Percentiles rank a stretch among this genome's conserved stretches.
phyloP scores from a whole-genome alignment of 1,284 basidiomycete species.

The Microbotryomycetes sp. region DNA sequence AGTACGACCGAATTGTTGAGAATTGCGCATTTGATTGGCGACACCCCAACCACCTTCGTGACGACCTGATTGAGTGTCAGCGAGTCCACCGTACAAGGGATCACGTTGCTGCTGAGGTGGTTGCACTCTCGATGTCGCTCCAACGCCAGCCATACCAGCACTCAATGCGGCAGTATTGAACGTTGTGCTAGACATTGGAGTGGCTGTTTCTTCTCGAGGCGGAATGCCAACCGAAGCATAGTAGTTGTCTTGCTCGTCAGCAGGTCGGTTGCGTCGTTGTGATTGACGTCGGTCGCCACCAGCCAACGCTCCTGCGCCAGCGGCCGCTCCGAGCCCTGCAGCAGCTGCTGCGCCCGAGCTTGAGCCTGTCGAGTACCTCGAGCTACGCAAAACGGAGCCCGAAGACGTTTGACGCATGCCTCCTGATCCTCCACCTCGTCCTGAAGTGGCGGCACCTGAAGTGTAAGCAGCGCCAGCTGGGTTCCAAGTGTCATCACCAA shows the following conservation, averaged over 20 bases:
- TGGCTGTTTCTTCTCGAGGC: neutral
- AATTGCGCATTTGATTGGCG: neutral
- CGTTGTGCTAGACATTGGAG: neutral
- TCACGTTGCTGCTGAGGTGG: neutral
- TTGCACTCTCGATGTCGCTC: neutral
- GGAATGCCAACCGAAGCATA: conserved; percentile 5
- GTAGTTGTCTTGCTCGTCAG: conserved; percentile 22
- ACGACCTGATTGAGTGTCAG: neutral
- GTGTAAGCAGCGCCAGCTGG: neutral
- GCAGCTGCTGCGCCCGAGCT: conserved; percentile 3
- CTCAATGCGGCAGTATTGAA: neutral
- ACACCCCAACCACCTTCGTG: neutral
- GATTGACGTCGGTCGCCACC: neutral
- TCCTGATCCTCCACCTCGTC: neutral
- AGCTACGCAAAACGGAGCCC: neutral
- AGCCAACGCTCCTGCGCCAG: neutral
- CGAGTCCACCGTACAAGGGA: neutral
- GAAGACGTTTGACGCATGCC: neutral
- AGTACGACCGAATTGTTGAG: neutral
- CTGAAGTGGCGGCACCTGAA: neutral
- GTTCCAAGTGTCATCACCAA: conserved; percentile 8
- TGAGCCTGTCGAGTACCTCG: neutral
- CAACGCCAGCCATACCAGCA: neutral
- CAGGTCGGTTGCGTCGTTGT: neutral
- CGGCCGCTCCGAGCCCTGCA: neutral